phyloP scores from a whole-genome alignment of 2,329 filamentous ascomycete genomes.

The Alternaria infectoria region DNA sequence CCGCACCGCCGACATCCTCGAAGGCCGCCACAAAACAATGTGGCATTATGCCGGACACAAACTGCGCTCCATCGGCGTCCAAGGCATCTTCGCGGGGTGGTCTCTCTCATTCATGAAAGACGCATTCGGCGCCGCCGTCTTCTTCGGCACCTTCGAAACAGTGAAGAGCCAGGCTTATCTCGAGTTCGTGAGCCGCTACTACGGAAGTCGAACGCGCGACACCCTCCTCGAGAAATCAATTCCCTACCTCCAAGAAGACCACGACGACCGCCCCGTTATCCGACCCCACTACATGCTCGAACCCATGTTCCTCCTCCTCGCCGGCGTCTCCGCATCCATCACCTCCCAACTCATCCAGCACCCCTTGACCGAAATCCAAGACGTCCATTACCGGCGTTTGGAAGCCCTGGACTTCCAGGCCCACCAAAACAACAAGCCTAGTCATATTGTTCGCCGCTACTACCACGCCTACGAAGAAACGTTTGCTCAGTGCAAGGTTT shows the following conservation, averaged over 20 bases:
- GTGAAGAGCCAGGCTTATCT: conserved; percentile 78
- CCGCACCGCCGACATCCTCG: conserved; percentile 66
- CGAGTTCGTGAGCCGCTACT: conserved; percentile 72
- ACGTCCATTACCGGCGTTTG: conserved; percentile 74
- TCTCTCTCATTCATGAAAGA: conserved; percentile 72
- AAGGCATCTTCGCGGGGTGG: conserved; percentile 78
- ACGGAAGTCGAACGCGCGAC: conserved; percentile 53
- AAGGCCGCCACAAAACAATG: conserved; percentile 69
- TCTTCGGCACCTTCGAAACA: conserved; percentile 78
- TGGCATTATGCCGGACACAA: conserved; percentile 73
- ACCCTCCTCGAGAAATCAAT: conserved; percentile 32
- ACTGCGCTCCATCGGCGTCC: conserved; percentile 72
- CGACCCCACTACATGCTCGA: conserved; percentile 78
- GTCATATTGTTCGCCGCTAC: conserved; percentile 63
- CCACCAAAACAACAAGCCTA: conserved; percentile 41
- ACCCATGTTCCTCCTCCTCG: conserved; percentile 72
- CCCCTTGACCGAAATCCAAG: conserved; percentile 73
- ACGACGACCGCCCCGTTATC: conserved; percentile 59
- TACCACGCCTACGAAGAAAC: conserved; percentile 75
- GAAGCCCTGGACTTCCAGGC: conserved; percentile 72
- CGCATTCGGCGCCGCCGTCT: conserved; percentile 70
- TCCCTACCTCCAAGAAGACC: conserved; percentile 26
- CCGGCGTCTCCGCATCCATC: conserved; percentile 72
- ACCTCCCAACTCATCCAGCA: conserved; percentile 73
- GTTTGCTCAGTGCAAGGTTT: conserved; percentile 63